A percentile compares a stretch with the other conserved stretches of the same genome.
Conservation (phyloP, 2,329 filamentous ascomycete species). For the Penicillium sumatraense region DNA sequence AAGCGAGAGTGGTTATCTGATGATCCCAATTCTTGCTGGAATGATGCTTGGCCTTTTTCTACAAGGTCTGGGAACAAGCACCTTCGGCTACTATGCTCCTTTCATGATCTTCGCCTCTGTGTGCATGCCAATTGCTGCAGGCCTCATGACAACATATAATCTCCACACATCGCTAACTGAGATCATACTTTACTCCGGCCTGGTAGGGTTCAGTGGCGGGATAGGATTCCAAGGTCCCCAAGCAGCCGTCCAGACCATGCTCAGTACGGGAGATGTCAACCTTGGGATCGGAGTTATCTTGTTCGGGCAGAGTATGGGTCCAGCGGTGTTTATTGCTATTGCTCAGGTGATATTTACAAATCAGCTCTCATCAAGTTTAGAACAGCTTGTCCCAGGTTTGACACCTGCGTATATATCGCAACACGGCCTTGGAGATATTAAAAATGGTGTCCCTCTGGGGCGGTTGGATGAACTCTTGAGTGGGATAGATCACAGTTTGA, state of each 20-base stretch:
- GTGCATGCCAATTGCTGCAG: slow-evolving; percentile 38
- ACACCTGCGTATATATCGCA: slow-evolving; percentile 18
- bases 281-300: slow-evolving; percentile 36
- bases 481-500: slow-evolving; percentile 26
- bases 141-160: slow-evolving; percentile 38
- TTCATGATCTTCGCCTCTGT: slow-evolving; percentile 40
- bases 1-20: slow-evolving; percentile 30
- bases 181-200: slow-evolving; percentile 33
- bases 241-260: slow-evolving; percentile 34
- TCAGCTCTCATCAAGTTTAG: slow-evolving; percentile 39
- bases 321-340: slow-evolving; percentile 56
- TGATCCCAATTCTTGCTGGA: slow-evolving; percentile 32
- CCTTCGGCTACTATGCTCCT: slow-evolving; percentile 39
- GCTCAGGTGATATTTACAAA: slow-evolving; percentile 59
- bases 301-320: slow-evolving; percentile 46
- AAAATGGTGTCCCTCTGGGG: slow-evolving; percentile 11
- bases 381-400: slow-evolving; percentile 16
- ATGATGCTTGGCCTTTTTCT: slow-evolving; percentile 28
- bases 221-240: slow-evolving; percentile 39
- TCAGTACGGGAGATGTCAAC: slow-evolving; percentile 30
- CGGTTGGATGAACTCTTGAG: slow-evolving; percentile 19
- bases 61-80: slow-evolving; percentile 25
- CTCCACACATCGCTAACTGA: slow-evolving; percentile 25
- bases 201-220: slow-evolving; percentile 35
- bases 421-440: slow-evolving; percentile 25